A percentile compares a stretch with the other conserved stretches of the same genome.
Evolutionary conservation across 2,329 filamentous ascomycete genomes (phyloP).

Genomic region (Colletotrichum spaethianum): DNA sequence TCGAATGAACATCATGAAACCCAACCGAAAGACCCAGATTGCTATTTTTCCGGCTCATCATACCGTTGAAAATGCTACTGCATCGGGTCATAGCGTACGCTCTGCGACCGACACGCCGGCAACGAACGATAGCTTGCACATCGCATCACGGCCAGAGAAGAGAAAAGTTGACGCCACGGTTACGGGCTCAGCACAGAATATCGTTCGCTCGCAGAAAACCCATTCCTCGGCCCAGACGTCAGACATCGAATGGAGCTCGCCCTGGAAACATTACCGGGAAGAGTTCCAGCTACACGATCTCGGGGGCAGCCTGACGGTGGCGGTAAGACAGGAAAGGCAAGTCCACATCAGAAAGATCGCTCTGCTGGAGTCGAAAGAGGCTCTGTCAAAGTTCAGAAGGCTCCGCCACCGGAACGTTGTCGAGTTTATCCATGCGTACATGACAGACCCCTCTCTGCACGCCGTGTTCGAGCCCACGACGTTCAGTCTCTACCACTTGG

Average conservation of each 20-base stretch:
- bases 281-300: constrained; percentile 15
- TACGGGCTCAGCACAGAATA: neutral
- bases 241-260: neutral
- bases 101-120: neutral
- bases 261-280: neutral
- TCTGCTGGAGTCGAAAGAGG: neutral
- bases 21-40: neutral
- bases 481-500: neutral
- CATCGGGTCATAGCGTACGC: neutral
- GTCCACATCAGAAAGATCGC: neutral
- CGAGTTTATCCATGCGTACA: constrained; percentile 5
- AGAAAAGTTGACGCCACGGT: neutral
- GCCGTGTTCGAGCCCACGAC: neutral
- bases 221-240: neutral
- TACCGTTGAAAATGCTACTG: neutral
- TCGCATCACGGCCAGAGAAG: neutral
- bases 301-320: neutral
- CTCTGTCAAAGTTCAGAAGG: constrained; percentile 1
- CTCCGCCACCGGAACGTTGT: neutral
- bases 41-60: neutral
- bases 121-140: neutral
- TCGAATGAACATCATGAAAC: neutral
- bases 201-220: neutral
- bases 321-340: neutral
- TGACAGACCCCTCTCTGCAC: neutral